Base-by-base conservation (phyloP, 768 basidiomycete species). In the Coprinopsis marcescibilis region DNA sequence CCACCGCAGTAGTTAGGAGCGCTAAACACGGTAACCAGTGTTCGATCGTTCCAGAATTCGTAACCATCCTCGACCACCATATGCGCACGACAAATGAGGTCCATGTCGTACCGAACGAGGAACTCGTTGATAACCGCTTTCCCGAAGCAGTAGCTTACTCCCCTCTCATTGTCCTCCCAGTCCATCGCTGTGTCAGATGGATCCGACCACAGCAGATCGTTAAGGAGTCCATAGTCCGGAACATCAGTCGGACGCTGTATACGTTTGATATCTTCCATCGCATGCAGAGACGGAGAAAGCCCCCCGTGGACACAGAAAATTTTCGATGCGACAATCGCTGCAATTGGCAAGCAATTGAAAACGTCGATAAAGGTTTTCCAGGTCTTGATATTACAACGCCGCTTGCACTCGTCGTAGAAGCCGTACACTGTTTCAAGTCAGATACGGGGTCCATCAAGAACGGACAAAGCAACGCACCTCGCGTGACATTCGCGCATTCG, bases 281-380 rank as follows among this genome's bases (percentile, higher is more conserved):
- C 78, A 63, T 91, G 83, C 35, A 95, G 73, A 14, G 89, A 91
- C 17, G 92, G 92, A 7, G 91, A 93, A 30, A 99, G 79, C 15
- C 96, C 93, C 25, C 92, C 90, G 58, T 99, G 96, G 12, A 99
- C 96, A 61, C 96, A 98, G 68, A 99, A 99, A 60, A 99, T 99
- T 73, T 99, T 99, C 57, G 91, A 92, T 6, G 95, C 96, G 40
- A 99, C 96, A 60, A 99, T 89, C 25, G 96, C 93, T 32, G 95
- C 94, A 59, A 99, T 98, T 41, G 96, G 96, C 11, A 99, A 80
- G 60, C 93, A 94, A 68, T 99, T 98, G 79, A 99, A 99, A 49
- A 97, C 95, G 69, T 99, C 96, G 65, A 98, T 90, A 66, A 99
- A 98, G 2, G 92, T 94, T 71, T 95, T 98, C 96, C 96, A 99